Percentiles rank a stretch among this genome's conserved stretches.
These are phyloP conservation scores for Heritiera littoralis DNA, from an alignment of 345 rosid genomes.

Conservation along the genomic window DNA sequence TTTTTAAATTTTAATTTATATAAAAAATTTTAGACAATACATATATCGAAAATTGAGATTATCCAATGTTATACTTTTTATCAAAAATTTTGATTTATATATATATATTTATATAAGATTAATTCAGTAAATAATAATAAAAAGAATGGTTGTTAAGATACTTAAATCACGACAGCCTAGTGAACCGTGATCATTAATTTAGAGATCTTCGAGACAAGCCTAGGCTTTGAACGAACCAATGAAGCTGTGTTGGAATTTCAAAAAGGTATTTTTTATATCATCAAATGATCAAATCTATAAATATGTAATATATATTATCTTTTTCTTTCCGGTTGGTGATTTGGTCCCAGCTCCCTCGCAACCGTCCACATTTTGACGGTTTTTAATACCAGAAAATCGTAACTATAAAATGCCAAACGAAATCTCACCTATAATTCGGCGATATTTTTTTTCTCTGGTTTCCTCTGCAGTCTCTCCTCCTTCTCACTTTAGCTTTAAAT, in stretches of 20 bases:
- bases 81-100: too few relatives aligned
- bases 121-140: too few relatives aligned
- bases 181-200: conserved; percentile 17
- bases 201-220: conserved; percentile 11
- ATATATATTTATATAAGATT: too few relatives aligned
- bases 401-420: not conserved
- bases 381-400: not conserved
- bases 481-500: not conserved
- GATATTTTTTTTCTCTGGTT: conserved; percentile 10
- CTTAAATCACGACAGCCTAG: conserved; percentile 20
- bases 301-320: not conserved
- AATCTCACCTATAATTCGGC: not conserved
- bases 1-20: too few relatives aligned
- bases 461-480: not conserved
- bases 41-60: too few relatives aligned
- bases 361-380: conserved; percentile 10
- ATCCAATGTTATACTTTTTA: too few relatives aligned
- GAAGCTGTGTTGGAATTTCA: conserved; percentile 10
- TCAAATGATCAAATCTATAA: not conserved
- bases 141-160: too few relatives aligned
- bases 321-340: not conserved
- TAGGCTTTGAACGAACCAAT: not conserved
- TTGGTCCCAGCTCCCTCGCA: not conserved
- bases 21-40: too few relatives aligned
- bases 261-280: not conserved